These are phyloP conservation scores for Beauveria scarabaeidicola DNA, from an alignment of 2,329 filamentous ascomycete genomes.

Conservation along the genomic window DNA sequence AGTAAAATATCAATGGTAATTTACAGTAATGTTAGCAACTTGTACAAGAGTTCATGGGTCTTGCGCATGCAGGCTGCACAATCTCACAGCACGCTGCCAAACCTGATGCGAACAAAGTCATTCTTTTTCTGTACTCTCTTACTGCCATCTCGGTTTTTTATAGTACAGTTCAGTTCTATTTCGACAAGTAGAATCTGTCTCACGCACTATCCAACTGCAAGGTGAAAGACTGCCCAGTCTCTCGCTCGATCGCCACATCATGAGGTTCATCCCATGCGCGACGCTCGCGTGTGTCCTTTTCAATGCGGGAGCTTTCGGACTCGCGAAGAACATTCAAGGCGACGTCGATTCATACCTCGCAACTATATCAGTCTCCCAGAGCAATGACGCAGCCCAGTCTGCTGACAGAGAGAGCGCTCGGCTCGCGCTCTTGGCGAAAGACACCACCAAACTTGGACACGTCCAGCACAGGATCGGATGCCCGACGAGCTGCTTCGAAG, in stretches of 20 bases:
- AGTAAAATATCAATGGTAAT: background rate
- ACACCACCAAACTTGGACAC: background rate
- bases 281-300: background rate
- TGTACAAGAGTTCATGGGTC: background rate
- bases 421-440: background rate
- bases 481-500: background rate
- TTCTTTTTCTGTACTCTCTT: background rate
- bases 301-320: background rate
- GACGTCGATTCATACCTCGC: background rate
- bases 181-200: background rate
- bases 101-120: background rate
- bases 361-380: background rate
- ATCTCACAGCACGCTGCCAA: background rate
- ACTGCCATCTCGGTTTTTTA: background rate
- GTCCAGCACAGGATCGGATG: background rate
- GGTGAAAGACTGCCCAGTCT: background rate
- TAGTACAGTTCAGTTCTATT: background rate
- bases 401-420: background rate
- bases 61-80: background rate
- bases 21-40: background rate
- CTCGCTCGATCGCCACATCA: background rate
- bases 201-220: background rate
- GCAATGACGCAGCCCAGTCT: background rate
- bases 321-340: background rate
- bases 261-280: background rate